These are phyloP conservation scores for Kingdonia uniflora DNA, from an alignment of 164 flowering plant genomes.

Conservation along the genomic window DNA sequence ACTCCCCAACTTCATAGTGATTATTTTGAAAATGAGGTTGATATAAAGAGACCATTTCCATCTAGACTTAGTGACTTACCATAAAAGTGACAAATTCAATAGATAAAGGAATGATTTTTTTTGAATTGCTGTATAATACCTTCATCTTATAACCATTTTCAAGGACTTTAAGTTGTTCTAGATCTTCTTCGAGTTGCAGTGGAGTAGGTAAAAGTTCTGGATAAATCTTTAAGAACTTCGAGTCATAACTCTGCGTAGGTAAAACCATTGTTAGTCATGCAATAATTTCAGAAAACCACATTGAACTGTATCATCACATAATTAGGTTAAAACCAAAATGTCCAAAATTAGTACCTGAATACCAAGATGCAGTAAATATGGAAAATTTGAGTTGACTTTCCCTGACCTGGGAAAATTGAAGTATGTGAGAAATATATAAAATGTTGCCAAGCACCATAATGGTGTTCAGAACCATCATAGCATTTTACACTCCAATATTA, in stretches of 20 bases:
- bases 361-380: slow-evolving; percentile 91
- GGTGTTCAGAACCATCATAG: neutral
- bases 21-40: too few relatives aligned
- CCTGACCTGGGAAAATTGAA: slow-evolving; percentile 44
- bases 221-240: slow-evolving; percentile 74
- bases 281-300: neutral
- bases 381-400: slow-evolving; percentile 66
- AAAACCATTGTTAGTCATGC: neutral
- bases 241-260: slow-evolving; percentile 56
- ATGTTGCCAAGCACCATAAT: neutral
- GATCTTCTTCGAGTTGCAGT: slow-evolving; percentile 91
- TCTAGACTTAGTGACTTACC: too few relatives aligned
- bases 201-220: slow-evolving; percentile 82
- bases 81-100: too few relatives aligned
- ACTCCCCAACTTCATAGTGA: too few relatives aligned
- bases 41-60: too few relatives aligned
- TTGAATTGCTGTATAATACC: too few relatives aligned
- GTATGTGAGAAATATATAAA: slow-evolving; percentile 4
- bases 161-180: slow-evolving; percentile 95
- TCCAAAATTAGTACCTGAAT: slow-evolving; percentile 55
- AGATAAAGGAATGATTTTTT: too few relatives aligned
- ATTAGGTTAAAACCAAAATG: neutral
- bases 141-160: slow-evolving; percentile 98
- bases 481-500: too few relatives aligned
- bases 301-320: neutral